Percentiles rank a stretch among this genome's conserved stretches.
These are phyloP conservation scores for Aureobasidium leucospermi DNA, from an alignment of 2,329 filamentous ascomycete genomes.

Conservation along the genomic window DNA sequence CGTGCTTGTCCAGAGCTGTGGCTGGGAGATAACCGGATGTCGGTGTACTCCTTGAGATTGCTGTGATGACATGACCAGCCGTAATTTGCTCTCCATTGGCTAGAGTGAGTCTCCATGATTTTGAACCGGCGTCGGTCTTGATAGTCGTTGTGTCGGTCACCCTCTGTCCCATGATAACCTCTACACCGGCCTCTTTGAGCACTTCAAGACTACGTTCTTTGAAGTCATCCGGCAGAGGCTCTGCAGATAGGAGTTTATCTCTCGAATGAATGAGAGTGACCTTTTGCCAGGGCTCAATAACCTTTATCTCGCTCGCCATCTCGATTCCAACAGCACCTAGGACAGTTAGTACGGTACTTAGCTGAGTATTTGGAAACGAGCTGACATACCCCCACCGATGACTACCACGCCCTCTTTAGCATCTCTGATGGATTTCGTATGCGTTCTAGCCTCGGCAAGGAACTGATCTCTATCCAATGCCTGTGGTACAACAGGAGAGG, in stretches of 20 bases:
- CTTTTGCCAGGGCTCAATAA: slow-evolving; percentile 53
- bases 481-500: slow-evolving; percentile 67
- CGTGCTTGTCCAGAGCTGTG: slow-evolving; percentile 53
- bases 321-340: slow-evolving; percentile 70
- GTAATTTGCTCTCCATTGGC: slow-evolving; percentile 52
- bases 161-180: slow-evolving; percentile 56
- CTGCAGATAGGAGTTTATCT: slow-evolving; percentile 61
- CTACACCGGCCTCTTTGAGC: slow-evolving; percentile 55
- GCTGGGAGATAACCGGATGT: slow-evolving; percentile 57
- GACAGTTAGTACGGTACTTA: not conserved
- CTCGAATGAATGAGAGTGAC: slow-evolving; percentile 73
- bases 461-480: slow-evolving; percentile 55
- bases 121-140: slow-evolving; percentile 32
- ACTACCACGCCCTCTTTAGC: slow-evolving; percentile 57
- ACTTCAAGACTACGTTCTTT: slow-evolving; percentile 55
- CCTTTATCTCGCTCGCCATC: slow-evolving; percentile 72
- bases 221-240: slow-evolving; percentile 62
- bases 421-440: slow-evolving; percentile 47
- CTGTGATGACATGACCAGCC: slow-evolving; percentile 61
- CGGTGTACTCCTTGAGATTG: slow-evolving; percentile 56
- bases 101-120: slow-evolving; percentile 44
- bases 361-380: not conserved
- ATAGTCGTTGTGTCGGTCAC: slow-evolving; percentile 36
- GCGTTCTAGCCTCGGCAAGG: slow-evolving; percentile 52
- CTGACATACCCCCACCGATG: slow-evolving; percentile 57